Evolutionary conservation across 169 alveolate genomes (phyloP).

Genomic region (Eimeria acervulina): DNA sequence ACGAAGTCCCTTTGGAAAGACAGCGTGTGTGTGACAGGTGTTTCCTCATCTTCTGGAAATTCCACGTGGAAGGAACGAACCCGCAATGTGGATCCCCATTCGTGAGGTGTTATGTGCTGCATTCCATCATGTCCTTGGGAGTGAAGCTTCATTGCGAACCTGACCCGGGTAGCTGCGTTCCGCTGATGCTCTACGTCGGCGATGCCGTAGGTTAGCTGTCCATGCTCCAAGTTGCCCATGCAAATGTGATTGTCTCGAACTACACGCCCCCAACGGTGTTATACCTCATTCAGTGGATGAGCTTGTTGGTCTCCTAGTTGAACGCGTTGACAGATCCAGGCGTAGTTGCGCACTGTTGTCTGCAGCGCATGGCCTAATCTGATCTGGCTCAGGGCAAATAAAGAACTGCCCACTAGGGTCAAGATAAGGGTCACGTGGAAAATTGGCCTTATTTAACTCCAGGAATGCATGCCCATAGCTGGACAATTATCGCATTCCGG

Average conservation of each 20-base stretch:
- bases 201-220: not conserved
- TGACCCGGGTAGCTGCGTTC: not conserved
- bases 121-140: slow-evolving; percentile 45
- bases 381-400: not conserved
- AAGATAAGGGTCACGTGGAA: not conserved
- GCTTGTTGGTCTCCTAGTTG: not conserved
- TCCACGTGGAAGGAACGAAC: slow-evolving; percentile 72
- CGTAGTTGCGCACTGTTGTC: not conserved
- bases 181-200: not conserved
- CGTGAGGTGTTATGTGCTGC: not conserved
- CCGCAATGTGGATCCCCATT: slow-evolving; percentile 55
- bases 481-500: not conserved
- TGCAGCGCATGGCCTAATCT: not conserved
- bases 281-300: not conserved
- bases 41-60: slow-evolving; percentile 73
- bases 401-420: not conserved
- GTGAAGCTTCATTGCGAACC: slow-evolving; percentile 27
- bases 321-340: not conserved
- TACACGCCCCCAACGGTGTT: not conserved
- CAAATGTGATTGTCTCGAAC: not conserved
- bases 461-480: not conserved
- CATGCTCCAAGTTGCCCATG: not conserved
- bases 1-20: slow-evolving; percentile 67
- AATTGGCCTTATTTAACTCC: not conserved
- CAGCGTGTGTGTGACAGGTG: slow-evolving; percentile 63